Evolutionary conservation across 176 grass and related monocot genomes (phyloP).

Genomic region (Carex kokanica): DNA sequence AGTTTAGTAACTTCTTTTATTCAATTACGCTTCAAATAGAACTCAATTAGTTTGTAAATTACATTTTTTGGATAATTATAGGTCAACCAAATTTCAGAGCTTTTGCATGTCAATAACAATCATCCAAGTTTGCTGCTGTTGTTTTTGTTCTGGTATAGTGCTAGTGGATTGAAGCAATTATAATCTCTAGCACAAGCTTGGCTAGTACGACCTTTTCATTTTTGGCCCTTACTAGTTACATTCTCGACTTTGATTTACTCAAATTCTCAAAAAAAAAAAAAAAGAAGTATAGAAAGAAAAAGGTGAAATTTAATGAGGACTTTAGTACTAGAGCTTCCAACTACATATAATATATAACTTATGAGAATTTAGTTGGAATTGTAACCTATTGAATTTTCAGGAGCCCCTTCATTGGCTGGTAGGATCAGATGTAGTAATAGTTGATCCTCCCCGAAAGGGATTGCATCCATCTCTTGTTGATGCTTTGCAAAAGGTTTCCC

Average conservation of each 20-base stretch:
- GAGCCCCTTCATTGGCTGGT: slow-evolving; percentile 84
- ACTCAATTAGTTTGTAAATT: not conserved
- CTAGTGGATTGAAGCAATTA: not conserved
- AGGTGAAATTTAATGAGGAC: not conserved
- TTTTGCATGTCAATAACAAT: not conserved
- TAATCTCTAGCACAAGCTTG: not conserved
- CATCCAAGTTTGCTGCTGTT: not conserved
- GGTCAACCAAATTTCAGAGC: not conserved
- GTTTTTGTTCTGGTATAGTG: not conserved
- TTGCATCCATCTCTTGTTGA: slow-evolving; percentile 70
- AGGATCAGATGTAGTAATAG: slow-evolving; percentile 73
- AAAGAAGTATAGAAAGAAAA: not conserved
- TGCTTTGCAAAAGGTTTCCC: slow-evolving; percentile 67
- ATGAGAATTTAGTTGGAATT: slow-evolving; percentile 29
- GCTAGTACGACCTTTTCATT: not conserved
- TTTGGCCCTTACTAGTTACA: not conserved
- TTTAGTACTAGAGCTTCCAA: slow-evolving; percentile 20
- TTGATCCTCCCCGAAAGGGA: slow-evolving; percentile 98
- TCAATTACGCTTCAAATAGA: not conserved
- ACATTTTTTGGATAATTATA: not conserved
- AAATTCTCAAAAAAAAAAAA: not conserved
- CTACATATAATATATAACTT: slow-evolving; percentile 21
- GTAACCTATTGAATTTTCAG: slow-evolving; percentile 40
- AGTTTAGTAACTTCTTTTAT: not conserved
- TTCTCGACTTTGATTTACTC: not conserved